Conservation (phyloP, 2,329 filamentous ascomycete genomes). For the Diaporthe sp. region DNA sequence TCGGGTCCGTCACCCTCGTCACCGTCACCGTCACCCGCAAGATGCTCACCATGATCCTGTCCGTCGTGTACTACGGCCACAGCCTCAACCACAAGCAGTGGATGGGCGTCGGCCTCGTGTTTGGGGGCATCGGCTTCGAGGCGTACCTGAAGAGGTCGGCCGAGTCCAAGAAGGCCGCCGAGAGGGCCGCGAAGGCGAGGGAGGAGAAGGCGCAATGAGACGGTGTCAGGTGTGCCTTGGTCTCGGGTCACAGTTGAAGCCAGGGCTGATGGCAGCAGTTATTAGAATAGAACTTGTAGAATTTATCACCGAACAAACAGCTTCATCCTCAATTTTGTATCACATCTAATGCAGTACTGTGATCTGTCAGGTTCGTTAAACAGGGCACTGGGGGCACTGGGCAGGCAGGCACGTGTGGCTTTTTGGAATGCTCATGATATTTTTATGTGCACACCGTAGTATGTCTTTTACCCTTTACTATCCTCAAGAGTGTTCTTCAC, state of each 20-base stretch:
- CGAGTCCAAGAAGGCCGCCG: slow-evolving; percentile 84
- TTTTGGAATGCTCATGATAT: slow-evolving; percentile 37
- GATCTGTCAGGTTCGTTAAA: not conserved
- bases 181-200: slow-evolving; percentile 57
- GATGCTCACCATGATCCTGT: slow-evolving; percentile 99
- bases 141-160: slow-evolving; percentile 84
- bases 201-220: slow-evolving; percentile 20
- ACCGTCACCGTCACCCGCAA: slow-evolving; percentile 98
- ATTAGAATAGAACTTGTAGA: not conserved
- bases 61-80: slow-evolving; percentile 95
- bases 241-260: not conserved
- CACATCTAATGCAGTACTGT: not conserved
- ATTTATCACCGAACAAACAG: not conserved
- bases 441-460: slow-evolving; percentile 35
- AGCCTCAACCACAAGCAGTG: slow-evolving; percentile 89
- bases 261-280: not conserved
- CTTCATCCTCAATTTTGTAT: not conserved
- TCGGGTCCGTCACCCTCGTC: slow-evolving; percentile 91
- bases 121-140: slow-evolving; percentile 95
- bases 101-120: slow-evolving; percentile 92
- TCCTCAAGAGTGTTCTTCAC: not conserved
- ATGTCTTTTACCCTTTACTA: slow-evolving; percentile 19
- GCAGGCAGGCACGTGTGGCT: not conserved
- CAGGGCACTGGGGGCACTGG: not conserved
- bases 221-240: not conserved